Percentiles rank a stretch among this genome's conserved stretches.
Conservation (phyloP, 2,329 filamentous ascomycete species). For the Nemania sp. region DNA sequence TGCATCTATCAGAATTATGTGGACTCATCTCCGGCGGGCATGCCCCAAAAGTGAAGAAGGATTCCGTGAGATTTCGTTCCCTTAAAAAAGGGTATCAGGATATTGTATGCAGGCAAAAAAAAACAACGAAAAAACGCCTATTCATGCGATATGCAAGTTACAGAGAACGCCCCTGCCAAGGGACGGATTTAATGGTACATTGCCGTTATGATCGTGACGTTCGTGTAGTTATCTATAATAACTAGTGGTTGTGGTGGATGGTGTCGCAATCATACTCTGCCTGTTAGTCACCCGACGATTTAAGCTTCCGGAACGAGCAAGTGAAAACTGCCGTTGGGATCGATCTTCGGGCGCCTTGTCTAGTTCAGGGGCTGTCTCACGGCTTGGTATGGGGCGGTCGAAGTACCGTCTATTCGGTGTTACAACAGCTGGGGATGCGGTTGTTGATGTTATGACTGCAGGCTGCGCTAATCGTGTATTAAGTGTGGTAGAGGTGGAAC, state of each 20-base stretch:
- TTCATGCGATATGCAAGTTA: conserved; percentile 44
- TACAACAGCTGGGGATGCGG: conserved; percentile 50
- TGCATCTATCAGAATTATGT: conserved; percentile 15
- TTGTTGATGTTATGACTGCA: conserved; percentile 39
- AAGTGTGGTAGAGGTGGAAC: conserved; percentile 59
- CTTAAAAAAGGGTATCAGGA: conserved; percentile 36
- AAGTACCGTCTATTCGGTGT: conserved; percentile 60
- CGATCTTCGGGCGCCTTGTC: conserved; percentile 58
- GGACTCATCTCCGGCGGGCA: not conserved
- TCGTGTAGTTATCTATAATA: conserved; percentile 57
- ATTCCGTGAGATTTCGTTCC: conserved; percentile 22
- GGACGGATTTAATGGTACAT: conserved; percentile 50
- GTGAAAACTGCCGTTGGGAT: conserved; percentile 59
- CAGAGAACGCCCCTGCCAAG: conserved; percentile 40
- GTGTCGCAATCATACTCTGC: conserved; percentile 56
- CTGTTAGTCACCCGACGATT: conserved; percentile 58
- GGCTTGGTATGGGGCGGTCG: conserved; percentile 59
- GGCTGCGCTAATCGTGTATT: conserved; percentile 61
- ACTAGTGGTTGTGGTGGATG: conserved; percentile 54
- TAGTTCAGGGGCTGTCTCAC: conserved; percentile 53
- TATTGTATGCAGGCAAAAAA: conserved; percentile 31
- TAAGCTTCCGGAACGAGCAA: conserved; percentile 61
- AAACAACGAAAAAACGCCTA: too few relatives aligned
- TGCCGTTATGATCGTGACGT: conserved; percentile 49
- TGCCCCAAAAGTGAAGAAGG: not conserved